Percentiles rank a stretch among this genome's conserved stretches.
These are phyloP conservation scores for Pelargonium myrrhifolium DNA, from an alignment of 441 rosid species.

Conservation along the genomic window DNA sequence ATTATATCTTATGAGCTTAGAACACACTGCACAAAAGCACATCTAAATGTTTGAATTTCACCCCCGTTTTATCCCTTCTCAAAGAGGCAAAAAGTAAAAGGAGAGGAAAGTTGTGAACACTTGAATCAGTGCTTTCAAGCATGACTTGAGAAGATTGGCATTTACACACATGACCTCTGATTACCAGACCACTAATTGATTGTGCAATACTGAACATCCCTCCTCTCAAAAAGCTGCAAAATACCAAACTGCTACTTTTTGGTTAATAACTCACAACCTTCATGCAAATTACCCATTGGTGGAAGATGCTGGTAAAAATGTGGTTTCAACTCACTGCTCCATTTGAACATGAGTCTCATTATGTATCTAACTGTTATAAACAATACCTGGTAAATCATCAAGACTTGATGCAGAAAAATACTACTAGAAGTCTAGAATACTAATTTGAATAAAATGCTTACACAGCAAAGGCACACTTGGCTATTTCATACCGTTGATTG, in stretches of 20 bases:
- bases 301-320: not conserved
- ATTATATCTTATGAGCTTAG: not conserved
- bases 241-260: not conserved
- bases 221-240: not conserved
- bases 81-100: not conserved
- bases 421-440: no score
- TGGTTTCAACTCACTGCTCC: not conserved
- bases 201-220: not conserved
- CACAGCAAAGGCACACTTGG: not conserved
- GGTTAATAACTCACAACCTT: not conserved
- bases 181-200: not conserved
- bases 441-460: not conserved
- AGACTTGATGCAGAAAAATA: not conserved
- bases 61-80: not conserved
- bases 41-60: not conserved
- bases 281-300: not conserved
- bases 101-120: not conserved
- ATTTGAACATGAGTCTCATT: not conserved
- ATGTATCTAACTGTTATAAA: not conserved
- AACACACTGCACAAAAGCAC: not conserved
- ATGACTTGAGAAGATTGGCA: conserved; percentile 2
- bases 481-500: not conserved
- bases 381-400: not conserved
- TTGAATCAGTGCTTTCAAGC: not conserved
- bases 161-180: not conserved